Percentiles rank a stretch among this genome's conserved stretches.
Evolutionary conservation across 2,329 filamentous ascomycete genomes (phyloP).

Genomic region (Sordariomycetes sp.): DNA sequence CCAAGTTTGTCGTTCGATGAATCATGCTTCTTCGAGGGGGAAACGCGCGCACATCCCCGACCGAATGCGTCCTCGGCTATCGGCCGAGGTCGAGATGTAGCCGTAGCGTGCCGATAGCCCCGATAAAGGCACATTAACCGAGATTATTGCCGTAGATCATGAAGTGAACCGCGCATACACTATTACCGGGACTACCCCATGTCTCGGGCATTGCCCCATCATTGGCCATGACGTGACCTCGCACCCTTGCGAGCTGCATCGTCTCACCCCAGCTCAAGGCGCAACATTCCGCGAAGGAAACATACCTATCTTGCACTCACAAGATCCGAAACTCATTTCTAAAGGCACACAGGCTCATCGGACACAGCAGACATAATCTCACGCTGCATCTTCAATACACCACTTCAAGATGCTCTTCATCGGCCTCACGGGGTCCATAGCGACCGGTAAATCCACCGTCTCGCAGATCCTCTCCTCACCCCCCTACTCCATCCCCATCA

Average conservation of each 20-base stretch:
- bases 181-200: not conserved
- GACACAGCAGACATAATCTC: not conserved
- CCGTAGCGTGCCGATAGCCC: not conserved
- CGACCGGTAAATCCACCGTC: constrained; percentile 95
- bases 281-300: not conserved
- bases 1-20: not conserved
- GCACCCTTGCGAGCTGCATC: not conserved
- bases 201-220: not conserved
- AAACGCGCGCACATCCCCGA: not conserved
- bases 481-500: constrained; percentile 77
- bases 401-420: constrained; percentile 74
- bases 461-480: constrained; percentile 66
- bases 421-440: constrained; percentile 91
- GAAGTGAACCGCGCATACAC: not conserved
- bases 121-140: not conserved
- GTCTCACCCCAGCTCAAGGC: not conserved
- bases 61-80: not conserved
- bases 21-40: not conserved
- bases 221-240: not conserved
- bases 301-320: not conserved
- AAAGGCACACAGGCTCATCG: not conserved
- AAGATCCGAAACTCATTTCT: not conserved
- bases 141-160: not conserved
- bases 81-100: not conserved
- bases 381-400: not conserved